Conservation (phyloP, 163 green algal genomes). For the Dunaliella salina region DNA sequence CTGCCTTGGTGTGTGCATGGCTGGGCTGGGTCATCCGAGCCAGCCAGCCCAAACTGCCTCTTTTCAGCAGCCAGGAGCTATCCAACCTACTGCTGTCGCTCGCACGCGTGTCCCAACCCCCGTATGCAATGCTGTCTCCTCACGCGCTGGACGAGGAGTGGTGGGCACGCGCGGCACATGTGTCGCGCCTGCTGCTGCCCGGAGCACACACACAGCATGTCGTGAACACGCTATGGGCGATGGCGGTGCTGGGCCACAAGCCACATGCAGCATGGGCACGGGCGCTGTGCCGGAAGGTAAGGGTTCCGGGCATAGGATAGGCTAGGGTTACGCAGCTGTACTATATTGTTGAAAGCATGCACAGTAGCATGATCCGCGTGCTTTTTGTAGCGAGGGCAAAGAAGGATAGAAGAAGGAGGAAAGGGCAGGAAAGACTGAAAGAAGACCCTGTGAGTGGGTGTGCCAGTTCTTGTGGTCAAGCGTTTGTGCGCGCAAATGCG, state of each 20-base stretch:
- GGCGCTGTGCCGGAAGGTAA: not conserved
- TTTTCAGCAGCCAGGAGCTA: constrained; percentile 5
- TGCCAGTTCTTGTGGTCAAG: too few species aligned
- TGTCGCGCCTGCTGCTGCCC: constrained; percentile 3
- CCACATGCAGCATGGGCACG: constrained; percentile 14
- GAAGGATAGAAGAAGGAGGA: too few species aligned
- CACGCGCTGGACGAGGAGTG: not conserved
- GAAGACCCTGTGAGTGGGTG: too few species aligned
- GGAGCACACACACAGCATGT: constrained; percentile 15
- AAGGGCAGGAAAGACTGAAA: too few species aligned
- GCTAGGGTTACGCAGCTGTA: too few species aligned
- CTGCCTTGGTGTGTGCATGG: not conserved
- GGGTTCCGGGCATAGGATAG: not conserved
- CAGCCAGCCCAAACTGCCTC: not conserved
- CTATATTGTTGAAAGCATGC: too few species aligned
- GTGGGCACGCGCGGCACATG: not conserved
- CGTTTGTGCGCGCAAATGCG: too few species aligned
- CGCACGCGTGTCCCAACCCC: not conserved
- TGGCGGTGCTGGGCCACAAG: constrained; percentile 11
- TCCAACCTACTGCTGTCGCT: not conserved
- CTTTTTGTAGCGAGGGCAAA: too few species aligned
- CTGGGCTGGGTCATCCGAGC: not conserved
- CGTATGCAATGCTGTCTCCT: not conserved
- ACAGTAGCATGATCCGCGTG: too few species aligned
- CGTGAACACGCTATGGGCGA: constrained; percentile 21